Evolutionary conservation across 2,329 filamentous ascomycete genomes (phyloP).

Genomic region (Aspergillus awamori): DNA sequence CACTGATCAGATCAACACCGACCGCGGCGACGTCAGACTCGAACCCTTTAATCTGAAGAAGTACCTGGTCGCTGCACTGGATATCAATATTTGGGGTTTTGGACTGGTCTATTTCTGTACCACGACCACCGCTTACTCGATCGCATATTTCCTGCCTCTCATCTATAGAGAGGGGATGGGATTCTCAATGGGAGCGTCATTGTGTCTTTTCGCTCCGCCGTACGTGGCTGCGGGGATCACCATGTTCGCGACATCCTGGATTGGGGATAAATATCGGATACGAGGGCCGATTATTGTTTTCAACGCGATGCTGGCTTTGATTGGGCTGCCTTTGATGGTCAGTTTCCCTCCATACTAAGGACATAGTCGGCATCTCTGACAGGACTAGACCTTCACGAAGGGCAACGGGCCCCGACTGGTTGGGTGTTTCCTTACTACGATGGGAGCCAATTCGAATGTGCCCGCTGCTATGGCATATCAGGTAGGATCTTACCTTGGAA

Average conservation of each 20-base stretch:
- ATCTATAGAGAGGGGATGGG: constrained; percentile 30
- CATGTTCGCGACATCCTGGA: constrained; percentile 27
- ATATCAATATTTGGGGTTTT: constrained; percentile 64
- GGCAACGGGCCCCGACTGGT: constrained; percentile 28
- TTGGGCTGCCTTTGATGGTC: constrained; percentile 33
- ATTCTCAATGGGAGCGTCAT: constrained; percentile 27
- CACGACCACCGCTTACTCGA: constrained; percentile 22
- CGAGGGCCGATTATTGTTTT: constrained; percentile 31
- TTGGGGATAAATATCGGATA: constrained; percentile 32
- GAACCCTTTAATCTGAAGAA: constrained; percentile 53
- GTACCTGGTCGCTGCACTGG: constrained; percentile 53
- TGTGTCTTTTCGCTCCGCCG: constrained; percentile 35
- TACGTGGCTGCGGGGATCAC: constrained; percentile 29
- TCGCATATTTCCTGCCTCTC: constrained; percentile 24
- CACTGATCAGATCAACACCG: constrained; percentile 52
- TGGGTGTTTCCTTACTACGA: constrained; percentile 34
- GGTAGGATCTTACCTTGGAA: constrained; percentile 7
- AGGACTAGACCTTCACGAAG: constrained; percentile 21
- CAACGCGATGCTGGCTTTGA: constrained; percentile 29
- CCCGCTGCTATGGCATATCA: constrained; percentile 36
- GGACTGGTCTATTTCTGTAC: constrained; percentile 33
- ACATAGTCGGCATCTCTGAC: not conserved
- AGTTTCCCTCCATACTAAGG: not conserved
- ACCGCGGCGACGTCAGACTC: constrained; percentile 57
- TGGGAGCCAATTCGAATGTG: constrained; percentile 34